These are phyloP conservation scores for Saccharomyces hybrid DNA, from an alignment of 1,139 yeast genomes.

Conservation along the genomic window DNA sequence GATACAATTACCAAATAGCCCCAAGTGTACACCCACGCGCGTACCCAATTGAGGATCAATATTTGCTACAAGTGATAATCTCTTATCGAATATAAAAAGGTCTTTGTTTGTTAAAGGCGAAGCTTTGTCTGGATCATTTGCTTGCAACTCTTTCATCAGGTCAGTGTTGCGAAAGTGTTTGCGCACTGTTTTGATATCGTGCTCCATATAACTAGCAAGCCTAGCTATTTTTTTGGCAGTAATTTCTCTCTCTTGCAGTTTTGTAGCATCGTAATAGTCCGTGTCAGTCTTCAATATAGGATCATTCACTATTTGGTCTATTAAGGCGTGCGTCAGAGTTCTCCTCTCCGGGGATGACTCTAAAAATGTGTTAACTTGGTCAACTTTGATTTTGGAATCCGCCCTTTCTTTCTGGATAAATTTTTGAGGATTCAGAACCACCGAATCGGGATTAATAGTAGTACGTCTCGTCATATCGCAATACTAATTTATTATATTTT, in stretches of 20 bases:
- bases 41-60: slow-evolving; percentile 59
- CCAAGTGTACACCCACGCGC: slow-evolving; percentile 63
- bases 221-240: slow-evolving; percentile 47
- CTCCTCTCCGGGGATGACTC: slow-evolving; percentile 48
- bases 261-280: slow-evolving; percentile 47
- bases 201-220: slow-evolving; percentile 44
- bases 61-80: slow-evolving; percentile 38
- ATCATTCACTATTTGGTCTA: slow-evolving; percentile 46
- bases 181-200: slow-evolving; percentile 33
- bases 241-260: slow-evolving; percentile 43
- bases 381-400: slow-evolving; percentile 40
- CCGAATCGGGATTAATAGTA: slow-evolving; percentile 16
- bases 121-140: slow-evolving; percentile 9
- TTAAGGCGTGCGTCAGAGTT: slow-evolving; percentile 40
- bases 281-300: slow-evolving; percentile 46
- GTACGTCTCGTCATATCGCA: slow-evolving; percentile 22
- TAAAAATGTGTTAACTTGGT: slow-evolving; percentile 45
- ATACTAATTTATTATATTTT: slow-evolving; percentile 8
- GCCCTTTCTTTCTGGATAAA: slow-evolving; percentile 43
- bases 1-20: slow-evolving; percentile 60
- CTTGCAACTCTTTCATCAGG: slow-evolving; percentile 23
- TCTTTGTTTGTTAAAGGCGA: slow-evolving; percentile 25
- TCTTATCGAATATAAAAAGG: slow-evolving; percentile 36
- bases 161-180: slow-evolving; percentile 20
- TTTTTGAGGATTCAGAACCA: slow-evolving; percentile 26